Evolutionary conservation across 1,139 yeast species (phyloP).

Genomic region (Wickerhamomyces sp.): DNA sequence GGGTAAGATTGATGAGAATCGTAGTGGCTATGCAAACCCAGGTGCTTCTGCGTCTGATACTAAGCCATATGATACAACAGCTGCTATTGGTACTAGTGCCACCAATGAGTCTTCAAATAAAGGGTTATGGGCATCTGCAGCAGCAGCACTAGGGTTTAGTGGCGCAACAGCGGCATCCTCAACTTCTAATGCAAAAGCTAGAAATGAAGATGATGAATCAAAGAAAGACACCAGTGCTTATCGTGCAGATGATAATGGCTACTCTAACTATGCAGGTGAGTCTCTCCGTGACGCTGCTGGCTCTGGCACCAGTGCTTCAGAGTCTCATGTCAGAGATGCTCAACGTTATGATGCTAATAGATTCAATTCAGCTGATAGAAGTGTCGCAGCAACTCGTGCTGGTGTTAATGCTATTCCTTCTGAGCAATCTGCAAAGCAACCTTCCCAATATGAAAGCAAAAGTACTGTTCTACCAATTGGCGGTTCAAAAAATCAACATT

Average conservation of each 20-base stretch:
- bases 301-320: neutral
- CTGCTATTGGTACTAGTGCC: constrained; percentile 6
- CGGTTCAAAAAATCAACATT: constrained; percentile 1
- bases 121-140: constrained; percentile 18
- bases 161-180: constrained; percentile 9
- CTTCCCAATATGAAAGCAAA: constrained; percentile 17
- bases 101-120: constrained; percentile 3
- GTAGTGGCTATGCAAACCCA: no score
- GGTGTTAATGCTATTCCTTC: constrained; percentile 11
- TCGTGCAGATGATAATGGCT: neutral
- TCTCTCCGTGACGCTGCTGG: no score
- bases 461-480: constrained; percentile 19
- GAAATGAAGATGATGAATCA: neutral
- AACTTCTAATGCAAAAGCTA: neutral
- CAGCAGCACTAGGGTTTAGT: constrained; percentile 21
- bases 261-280: no score
- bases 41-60: no score
- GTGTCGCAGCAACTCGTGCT: constrained; percentile 16
- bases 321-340: neutral
- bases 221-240: neutral
- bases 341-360: neutral
- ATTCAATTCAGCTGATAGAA: constrained; percentile 8
- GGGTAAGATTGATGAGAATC: neutral
- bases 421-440: constrained; percentile 1
- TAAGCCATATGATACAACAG: constrained; percentile 6